phyloP scores from a whole-genome alignment of 108 stramenopile genomes.

The Fragilaria radians region DNA sequence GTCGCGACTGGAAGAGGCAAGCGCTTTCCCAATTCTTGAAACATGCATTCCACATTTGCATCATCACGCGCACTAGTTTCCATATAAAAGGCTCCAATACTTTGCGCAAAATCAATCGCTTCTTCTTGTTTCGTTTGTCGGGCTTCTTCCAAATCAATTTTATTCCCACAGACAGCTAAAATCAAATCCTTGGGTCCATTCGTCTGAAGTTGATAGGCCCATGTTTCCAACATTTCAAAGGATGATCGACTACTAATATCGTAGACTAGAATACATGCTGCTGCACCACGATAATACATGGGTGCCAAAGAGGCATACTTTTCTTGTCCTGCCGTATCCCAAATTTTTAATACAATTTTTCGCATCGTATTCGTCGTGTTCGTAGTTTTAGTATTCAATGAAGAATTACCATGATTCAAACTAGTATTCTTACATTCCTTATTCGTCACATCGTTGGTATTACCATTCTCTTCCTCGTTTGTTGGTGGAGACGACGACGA shows the following conservation, averaged over 20 bases:
- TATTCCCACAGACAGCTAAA: constrained; percentile 42
- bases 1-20: too few relatives aligned
- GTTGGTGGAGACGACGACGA: not conserved
- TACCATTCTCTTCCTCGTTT: not conserved
- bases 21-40: constrained; percentile 24
- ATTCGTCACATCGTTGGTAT: too few relatives aligned
- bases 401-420: not conserved
- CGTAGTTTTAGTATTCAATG: not conserved
- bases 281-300: constrained; percentile 63
- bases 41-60: constrained; percentile 27
- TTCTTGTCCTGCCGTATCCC: constrained; percentile 92
- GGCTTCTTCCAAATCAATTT: constrained; percentile 29
- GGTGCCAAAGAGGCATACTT: constrained; percentile 80
- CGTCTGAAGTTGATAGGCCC: constrained; percentile 25
- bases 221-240: constrained; percentile 25
- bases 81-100: constrained; percentile 27
- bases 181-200: constrained; percentile 30
- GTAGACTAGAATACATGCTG: constrained; percentile 42
- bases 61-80: constrained; percentile 44
- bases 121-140: constrained; percentile 3
- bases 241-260: constrained; percentile 24
- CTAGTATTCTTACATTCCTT: not conserved
- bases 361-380: constrained; percentile 5
- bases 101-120: constrained; percentile 20
- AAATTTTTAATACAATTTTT: constrained; percentile 54